Evolutionary conservation across 2,329 filamentous ascomycete species (phyloP), one percentile per base, ranked within the genome.

Genomic region (Dryadomyces quercivorus): DNA sequence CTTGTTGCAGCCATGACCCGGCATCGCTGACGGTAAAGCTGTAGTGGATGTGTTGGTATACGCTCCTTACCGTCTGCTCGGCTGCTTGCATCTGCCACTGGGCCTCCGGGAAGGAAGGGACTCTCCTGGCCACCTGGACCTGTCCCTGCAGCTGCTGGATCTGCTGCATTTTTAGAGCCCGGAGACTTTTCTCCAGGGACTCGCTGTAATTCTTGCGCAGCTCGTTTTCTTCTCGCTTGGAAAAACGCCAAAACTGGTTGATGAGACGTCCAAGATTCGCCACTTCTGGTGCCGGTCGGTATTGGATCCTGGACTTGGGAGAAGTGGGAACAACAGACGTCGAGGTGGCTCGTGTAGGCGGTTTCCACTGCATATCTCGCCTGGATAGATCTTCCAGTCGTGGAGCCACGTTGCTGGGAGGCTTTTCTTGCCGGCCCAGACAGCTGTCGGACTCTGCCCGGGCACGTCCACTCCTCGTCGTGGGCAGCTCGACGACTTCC

Each of bases 1-100:
- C 72, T 0, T 60, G 26, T 10, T 63, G 56, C 0, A 78, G 68
- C 75, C 75, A 79, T 5, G 42, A 36, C 1, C 8, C 22, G 20
- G 9, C 18, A 6, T 26, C 9, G 13, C 36, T 21, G 3, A 5
- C 7, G 2, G n/a, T 21, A 22, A 44, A 38, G 22, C 38, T 7
- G 9, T 20, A 5, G 8, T 15, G 16, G 38, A 44, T 51, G 21
- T 31, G 6, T 4, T 13, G 15, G n/a, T 44, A 18, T 5, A 44
- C 5, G n/a, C 2, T 3, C 45, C 13, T 3, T 47, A 15, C 38
- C 21, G 15, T 31, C 21, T 51, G 48, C 48, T 21, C n/a, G n/a
- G n/a, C 7, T 50, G 48, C 48, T 9, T 3, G 40, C 34, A 7
- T 22, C 34, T 15, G 18, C 34, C 21, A 18, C 34, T 2, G n/a